Evolutionary conservation across 768 basidiomycete genomes (phyloP), one percentile per base, ranked within the genome.

Genomic region (Macrolepiota dolichaula): DNA sequence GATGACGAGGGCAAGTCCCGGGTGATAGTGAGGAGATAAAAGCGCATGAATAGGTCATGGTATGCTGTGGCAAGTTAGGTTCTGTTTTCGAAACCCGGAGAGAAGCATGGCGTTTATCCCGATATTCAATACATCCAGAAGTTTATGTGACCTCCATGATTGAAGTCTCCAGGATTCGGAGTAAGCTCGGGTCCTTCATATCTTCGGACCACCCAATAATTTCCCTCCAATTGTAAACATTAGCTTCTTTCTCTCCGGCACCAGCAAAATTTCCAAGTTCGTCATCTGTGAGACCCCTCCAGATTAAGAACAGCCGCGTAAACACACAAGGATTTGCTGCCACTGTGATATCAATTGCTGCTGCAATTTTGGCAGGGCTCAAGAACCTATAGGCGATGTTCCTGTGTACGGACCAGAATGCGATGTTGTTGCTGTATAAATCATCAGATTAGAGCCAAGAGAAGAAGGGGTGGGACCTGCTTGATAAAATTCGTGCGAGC

Each of bases 361-460:
- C 85, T 5, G 91, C 89, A 47, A 94, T 89, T 67, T 85, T 88
- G 62, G 80, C 77, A 5, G 91, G 92, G 9, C 86, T 83, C 63
- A 94, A 81, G 73, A 94, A 93, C n/a, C 92, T 87, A 70, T 94
- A 94, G 19, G 92, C 92, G 63, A 94, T 91, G 72, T 94, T 93
- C 70, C 87, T 90, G 75, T 94, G 91, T 15, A 78, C 77, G 10
- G 87, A 76, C 72, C 93, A 93, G 12, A 85, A 75, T 27, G 87
- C 78, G 64, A 94, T 78, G 72, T 94, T 91, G 72, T 89, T 86
- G 71, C 91, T 94, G 64, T 22, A 46, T 5, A 50, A 62, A 40
- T 50, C n/a, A n/a, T 12, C 22, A 46, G 7, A 64, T 27, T 56
- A 29, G 27, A 42, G 49, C 42, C 15, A 36, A 42, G n/a, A 36